Evolutionary conservation across 495 filamentous ascomycete species (phyloP).

Genomic region (Xylaria nigripes): DNA sequence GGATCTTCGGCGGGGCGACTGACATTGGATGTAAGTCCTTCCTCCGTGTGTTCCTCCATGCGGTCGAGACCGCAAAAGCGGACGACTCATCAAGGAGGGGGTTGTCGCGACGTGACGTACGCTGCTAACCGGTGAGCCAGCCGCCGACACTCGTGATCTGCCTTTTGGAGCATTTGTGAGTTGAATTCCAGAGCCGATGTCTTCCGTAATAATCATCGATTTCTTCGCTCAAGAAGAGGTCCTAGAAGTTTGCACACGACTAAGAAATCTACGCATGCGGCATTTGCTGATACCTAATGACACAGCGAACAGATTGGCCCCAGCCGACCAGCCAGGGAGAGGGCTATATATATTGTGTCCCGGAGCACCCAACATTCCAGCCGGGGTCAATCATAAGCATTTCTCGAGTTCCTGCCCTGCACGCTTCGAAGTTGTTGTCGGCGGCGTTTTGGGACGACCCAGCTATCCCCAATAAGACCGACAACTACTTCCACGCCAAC

Average conservation of each 20-base stretch:
- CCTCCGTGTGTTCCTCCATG: background rate
- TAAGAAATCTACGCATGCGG: too few species aligned
- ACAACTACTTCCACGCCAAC: background rate
- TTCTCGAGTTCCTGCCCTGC: background rate
- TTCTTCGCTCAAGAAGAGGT: too few species aligned
- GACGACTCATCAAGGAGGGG: background rate
- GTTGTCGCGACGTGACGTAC: background rate
- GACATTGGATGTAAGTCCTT: background rate
- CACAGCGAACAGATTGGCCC: too few species aligned
- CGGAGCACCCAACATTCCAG: background rate
- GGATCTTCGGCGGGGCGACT: conserved; percentile 1
- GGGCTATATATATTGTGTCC: too few species aligned
- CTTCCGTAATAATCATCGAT: too few species aligned
- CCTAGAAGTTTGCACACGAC: too few species aligned
- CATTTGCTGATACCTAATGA: too few species aligned
- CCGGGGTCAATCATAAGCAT: background rate
- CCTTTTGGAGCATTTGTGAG: background rate
- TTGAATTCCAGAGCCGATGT: background rate
- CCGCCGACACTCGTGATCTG: background rate
- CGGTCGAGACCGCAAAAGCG: background rate
- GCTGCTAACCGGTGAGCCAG: background rate
- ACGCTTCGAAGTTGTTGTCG: background rate
- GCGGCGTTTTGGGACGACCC: background rate
- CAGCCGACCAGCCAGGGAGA: too few species aligned
- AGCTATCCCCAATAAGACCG: background rate